Conservation (phyloP, 306 rosid genomes). For the Malus orientalis region DNA sequence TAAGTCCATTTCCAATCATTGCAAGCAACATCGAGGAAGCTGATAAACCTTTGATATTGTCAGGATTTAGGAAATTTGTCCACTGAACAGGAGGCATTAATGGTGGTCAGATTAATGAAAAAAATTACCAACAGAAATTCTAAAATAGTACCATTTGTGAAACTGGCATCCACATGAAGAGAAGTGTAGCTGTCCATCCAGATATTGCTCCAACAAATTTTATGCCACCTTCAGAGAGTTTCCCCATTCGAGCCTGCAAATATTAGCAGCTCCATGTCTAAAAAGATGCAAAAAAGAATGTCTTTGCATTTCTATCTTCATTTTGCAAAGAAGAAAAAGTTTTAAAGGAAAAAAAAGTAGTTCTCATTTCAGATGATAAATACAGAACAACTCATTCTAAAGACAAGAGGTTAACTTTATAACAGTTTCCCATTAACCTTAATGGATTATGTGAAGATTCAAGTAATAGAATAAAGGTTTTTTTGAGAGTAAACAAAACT, state of each 20-base stretch:
- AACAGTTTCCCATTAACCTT: not conserved
- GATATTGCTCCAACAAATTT: conserved; percentile 85
- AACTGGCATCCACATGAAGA: conserved; percentile 99
- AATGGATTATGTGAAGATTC: not conserved
- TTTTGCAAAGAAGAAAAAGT: not conserved
- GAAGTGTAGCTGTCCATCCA: conserved; percentile 96
- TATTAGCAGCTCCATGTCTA: conserved; percentile 18
- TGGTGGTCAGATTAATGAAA: conserved; percentile 9
- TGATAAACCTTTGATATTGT: conserved; percentile 91
- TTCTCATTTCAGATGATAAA: not conserved
- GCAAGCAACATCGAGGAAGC: conserved; percentile 90
- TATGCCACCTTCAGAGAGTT: conserved; percentile 62
- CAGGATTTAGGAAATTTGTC: conserved; percentile 92
- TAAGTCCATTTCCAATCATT: conserved; percentile 86
- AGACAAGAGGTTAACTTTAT: not conserved
- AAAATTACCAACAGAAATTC: conserved; percentile 2
- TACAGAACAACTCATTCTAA: not conserved
- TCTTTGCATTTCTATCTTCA: conserved; percentile 14
- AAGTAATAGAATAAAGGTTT: not conserved
- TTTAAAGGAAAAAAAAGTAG: not conserved
- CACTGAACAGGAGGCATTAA: conserved; percentile 48
- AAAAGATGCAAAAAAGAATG: conserved; percentile 10
- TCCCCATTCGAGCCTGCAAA: conserved; percentile 72
- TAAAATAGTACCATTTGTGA: conserved; percentile 68
- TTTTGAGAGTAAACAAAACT: not conserved